Conservation (phyloP, 352 stramenopile genomes). For the Globisporangium camurandrum region DNA sequence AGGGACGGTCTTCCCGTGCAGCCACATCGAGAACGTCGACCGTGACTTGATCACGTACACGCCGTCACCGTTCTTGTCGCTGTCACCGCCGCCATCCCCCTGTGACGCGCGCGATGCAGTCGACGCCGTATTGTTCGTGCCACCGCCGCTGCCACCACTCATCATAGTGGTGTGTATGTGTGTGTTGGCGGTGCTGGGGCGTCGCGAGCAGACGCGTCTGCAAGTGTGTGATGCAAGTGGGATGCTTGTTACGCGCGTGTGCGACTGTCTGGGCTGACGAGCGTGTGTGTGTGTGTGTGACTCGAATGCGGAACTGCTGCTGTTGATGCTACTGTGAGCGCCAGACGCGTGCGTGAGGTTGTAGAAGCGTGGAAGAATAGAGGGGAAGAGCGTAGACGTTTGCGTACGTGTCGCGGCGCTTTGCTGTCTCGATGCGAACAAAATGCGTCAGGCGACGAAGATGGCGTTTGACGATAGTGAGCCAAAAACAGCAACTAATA, state of each 20-base stretch:
- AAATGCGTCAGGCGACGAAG: no score
- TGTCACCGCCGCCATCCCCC: conserved; percentile 10
- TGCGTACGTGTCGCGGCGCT: no score
- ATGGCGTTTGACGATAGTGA: no score
- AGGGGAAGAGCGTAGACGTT: no score
- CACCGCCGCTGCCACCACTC: background rate
- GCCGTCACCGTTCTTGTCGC: conserved; percentile 29
- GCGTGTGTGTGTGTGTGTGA: background rate
- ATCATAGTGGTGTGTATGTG: background rate
- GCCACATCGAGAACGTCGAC: conserved; percentile 80
- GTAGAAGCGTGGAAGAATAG: no score
- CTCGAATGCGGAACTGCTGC: background rate
- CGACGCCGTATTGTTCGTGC: background rate
- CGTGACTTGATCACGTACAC: conserved; percentile 84
- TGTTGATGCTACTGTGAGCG: background rate
- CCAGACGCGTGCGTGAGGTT: no score
- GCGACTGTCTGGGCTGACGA: background rate
- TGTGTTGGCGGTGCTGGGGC: background rate
- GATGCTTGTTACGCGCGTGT: background rate
- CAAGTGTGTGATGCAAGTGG: background rate
- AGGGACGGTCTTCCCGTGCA: conserved; percentile 69
- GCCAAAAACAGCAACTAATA: no score
- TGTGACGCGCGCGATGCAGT: conserved; percentile 4
- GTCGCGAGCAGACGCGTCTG: background rate
- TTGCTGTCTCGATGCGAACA: no score